A percentile compares a stretch with the other conserved stretches of the same genome.
phyloP scores from a whole-genome alignment of 2,329 filamentous ascomycete species.

The Colletotrichum tropicale region DNA sequence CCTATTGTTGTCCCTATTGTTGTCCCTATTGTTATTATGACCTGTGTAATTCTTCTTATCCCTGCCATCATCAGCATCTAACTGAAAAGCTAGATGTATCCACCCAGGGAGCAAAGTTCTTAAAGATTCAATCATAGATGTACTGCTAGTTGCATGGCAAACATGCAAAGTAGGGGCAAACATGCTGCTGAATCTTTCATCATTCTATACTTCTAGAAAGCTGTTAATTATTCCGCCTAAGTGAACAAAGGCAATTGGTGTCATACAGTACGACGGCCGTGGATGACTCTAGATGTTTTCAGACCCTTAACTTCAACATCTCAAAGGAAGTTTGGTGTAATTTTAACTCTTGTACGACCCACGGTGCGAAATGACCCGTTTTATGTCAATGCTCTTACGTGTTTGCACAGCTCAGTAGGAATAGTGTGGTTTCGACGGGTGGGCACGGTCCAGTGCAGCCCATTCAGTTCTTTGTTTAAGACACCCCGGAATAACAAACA shows the following conservation, averaged over 20 bases:
- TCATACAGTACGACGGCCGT: not conserved
- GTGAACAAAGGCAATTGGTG: not conserved
- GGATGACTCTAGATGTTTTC: not conserved
- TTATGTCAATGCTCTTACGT: not conserved
- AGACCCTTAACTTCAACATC: not conserved
- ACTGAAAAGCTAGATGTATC: not conserved
- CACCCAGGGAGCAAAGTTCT: not conserved
- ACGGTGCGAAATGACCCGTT: not conserved
- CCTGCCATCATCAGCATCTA: not conserved
- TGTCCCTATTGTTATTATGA: not conserved
- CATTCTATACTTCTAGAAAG: not conserved
- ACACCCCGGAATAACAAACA: not conserved
- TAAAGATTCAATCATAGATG: not conserved
- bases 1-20: not conserved
- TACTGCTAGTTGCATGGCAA: not conserved
- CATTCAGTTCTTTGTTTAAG: not conserved
- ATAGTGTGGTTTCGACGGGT: not conserved
- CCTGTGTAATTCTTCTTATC: fast-evolving
- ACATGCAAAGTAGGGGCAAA: not conserved
- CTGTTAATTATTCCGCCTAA: not conserved
- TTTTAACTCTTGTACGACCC: not conserved
- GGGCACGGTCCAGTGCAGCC: not conserved
- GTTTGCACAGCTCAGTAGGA: not conserved
- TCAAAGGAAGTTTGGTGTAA: not conserved
- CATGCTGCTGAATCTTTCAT: not conserved